Evolutionary conservation across 2,329 filamentous ascomycete genomes (phyloP).

Genomic region (Alternaria burnsii): DNA sequence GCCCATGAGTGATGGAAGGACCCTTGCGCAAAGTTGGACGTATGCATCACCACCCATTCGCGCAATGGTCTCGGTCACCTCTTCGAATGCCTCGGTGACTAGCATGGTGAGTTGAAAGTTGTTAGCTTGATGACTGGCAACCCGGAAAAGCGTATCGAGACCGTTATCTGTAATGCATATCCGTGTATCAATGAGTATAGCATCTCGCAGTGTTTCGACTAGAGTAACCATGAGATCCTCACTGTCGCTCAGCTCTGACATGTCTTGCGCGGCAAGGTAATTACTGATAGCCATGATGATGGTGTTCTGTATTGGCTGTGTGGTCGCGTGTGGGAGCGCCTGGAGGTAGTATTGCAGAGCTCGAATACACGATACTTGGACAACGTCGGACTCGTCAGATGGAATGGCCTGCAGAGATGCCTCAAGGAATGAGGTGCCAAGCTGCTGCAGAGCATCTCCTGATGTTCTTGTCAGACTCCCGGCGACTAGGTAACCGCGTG

Average conservation of each 20-base stretch:
- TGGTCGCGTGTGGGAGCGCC: constrained; percentile 60
- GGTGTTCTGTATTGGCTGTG: constrained; percentile 66
- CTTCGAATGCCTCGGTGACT: constrained; percentile 90
- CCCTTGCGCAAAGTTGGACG: constrained; percentile 80
- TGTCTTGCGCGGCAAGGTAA: constrained; percentile 81
- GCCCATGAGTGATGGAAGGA: constrained; percentile 84
- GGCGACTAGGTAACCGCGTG: constrained; percentile 86
- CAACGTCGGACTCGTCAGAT: constrained; percentile 81
- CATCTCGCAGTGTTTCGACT: constrained; percentile 83
- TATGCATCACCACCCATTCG: constrained; percentile 73
- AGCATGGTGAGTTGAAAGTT: constrained; percentile 93
- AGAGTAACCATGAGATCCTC: constrained; percentile 93
- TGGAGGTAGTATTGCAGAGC: constrained; percentile 76
- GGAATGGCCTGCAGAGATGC: constrained; percentile 78
- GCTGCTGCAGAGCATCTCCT: constrained; percentile 60
- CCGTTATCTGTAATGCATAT: constrained; percentile 80
- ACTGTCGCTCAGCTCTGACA: constrained; percentile 83
- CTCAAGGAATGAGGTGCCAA: constrained; percentile 72
- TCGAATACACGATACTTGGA: constrained; percentile 91
- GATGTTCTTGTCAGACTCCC: constrained; percentile 78
- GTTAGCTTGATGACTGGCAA: constrained; percentile 85
- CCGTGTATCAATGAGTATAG: constrained; percentile 79
- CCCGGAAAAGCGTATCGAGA: constrained; percentile 83
- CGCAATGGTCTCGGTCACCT: constrained; percentile 75
- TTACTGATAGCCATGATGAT: constrained; percentile 70